Percentiles rank a stretch among this genome's conserved stretches.
These are phyloP conservation scores for Actinomortierella ambigua DNA, from an alignment of 371 early-diverging fungal genomes.

Conservation along the genomic window DNA sequence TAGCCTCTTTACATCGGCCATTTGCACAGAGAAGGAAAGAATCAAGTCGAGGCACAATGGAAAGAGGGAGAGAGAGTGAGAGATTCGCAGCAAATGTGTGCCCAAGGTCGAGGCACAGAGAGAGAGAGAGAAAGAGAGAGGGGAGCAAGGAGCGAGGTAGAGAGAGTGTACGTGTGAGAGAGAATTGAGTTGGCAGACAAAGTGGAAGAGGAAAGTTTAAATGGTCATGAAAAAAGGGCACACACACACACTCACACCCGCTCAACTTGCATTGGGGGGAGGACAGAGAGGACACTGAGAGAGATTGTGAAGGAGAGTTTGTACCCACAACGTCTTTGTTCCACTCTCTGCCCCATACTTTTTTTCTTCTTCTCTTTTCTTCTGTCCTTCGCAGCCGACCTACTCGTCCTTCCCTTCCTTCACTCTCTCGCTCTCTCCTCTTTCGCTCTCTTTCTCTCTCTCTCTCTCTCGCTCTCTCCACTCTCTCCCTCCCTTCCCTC, in stretches of 20 bases:
- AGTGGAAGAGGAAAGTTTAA: background rate
- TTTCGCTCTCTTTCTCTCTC: conserved; percentile 7
- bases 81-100: background rate
- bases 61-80: background rate
- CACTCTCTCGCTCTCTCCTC: conserved; percentile 1
- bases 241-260: background rate
- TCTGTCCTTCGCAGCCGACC: background rate
- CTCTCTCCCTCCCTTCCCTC: conserved; percentile 3
- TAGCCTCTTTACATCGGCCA: conserved; percentile 3
- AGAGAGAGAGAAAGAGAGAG: conserved; percentile 1
- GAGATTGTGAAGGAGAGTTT: no score
- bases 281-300: no score
- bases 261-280: no score
- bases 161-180: background rate
- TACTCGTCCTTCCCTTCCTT: conserved; percentile 2
- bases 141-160: background rate
- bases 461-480: background rate
- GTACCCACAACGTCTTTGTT: background rate
- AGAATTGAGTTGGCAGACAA: background rate
- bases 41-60: no score
- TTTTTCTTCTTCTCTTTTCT: background rate
- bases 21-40: conserved; percentile 1
- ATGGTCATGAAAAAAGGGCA: background rate
- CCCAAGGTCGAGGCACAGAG: background rate
- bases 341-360: conserved; percentile 7